These are phyloP conservation scores for Lotus japonicus DNA, from an alignment of 306 rosid genomes.

Conservation along the genomic window DNA sequence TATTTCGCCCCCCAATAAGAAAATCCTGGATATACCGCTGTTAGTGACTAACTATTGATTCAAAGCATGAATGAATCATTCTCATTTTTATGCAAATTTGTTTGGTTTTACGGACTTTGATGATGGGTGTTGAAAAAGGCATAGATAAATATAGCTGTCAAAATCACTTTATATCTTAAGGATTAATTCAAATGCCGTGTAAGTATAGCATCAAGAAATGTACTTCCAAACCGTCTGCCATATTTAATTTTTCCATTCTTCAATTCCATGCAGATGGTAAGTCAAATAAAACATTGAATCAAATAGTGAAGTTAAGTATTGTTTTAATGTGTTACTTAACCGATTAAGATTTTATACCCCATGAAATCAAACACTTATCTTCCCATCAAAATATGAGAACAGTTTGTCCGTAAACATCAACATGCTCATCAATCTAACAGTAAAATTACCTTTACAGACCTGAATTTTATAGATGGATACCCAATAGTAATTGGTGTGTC, in stretches of 20 bases:
- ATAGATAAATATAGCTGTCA: slow-evolving; percentile 31
- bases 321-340: slow-evolving; percentile 49
- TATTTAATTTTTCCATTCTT: slow-evolving; percentile 36
- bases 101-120: background rate
- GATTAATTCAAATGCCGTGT: slow-evolving; percentile 54
- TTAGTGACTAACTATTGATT: too few relatives aligned
- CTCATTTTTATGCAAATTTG: background rate
- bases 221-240: slow-evolving; percentile 51
- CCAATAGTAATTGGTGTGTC: too few relatives aligned
- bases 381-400: slow-evolving; percentile 28
- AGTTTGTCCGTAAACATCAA: slow-evolving; percentile 45
- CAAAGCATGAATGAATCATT: background rate
- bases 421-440: slow-evolving; percentile 21
- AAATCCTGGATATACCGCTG: too few relatives aligned
- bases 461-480: too few relatives aligned
- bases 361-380: slow-evolving; percentile 55
- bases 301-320: background rate
- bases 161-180: slow-evolving; percentile 29
- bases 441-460: slow-evolving; percentile 16
- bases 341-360: slow-evolving; percentile 69
- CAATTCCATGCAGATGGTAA: slow-evolving; percentile 48
- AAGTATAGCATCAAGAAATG: slow-evolving; percentile 51
- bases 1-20: too few relatives aligned
- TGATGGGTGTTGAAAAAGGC: slow-evolving; percentile 10
- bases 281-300: slow-evolving; percentile 47